phyloP scores from a whole-genome alignment of 768 basidiomycete genomes.

The Rhizopogon rudus region DNA sequence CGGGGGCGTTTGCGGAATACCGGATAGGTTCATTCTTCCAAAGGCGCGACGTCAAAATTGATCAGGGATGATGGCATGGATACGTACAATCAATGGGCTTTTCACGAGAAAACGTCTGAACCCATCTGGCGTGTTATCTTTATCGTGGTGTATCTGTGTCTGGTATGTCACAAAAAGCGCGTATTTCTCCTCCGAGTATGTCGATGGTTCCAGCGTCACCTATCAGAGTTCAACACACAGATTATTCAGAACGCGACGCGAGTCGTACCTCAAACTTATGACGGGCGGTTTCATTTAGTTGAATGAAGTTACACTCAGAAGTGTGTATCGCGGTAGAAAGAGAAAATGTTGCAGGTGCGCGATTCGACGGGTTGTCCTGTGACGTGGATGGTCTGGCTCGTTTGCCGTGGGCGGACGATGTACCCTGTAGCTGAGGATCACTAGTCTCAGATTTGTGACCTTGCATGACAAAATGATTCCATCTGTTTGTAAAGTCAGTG shows the following conservation, averaged over 20 bases:
- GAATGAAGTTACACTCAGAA: slow-evolving; percentile 39
- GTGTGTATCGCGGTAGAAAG: slow-evolving; percentile 49
- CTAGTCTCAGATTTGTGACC: slow-evolving; percentile 31
- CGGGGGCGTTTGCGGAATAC: slow-evolving; percentile 44
- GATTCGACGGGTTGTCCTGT: slow-evolving; percentile 1
- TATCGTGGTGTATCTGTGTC: slow-evolving; percentile 69
- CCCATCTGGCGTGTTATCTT: slow-evolving; percentile 38
- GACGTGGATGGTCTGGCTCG: background rate
- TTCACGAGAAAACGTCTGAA: slow-evolving; percentile 79
- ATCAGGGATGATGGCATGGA: background rate
- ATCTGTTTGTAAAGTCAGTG: slow-evolving; percentile 36
- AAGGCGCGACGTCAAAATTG: slow-evolving; percentile 1
- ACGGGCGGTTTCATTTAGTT: slow-evolving; percentile 21
- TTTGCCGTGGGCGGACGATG: background rate
- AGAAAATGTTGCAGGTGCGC: slow-evolving; percentile 26
- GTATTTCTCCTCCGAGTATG: slow-evolving; percentile 78
- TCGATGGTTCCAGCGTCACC: slow-evolving; percentile 74
- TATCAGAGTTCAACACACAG: slow-evolving; percentile 22
- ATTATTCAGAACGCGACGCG: background rate
- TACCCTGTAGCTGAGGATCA: background rate
- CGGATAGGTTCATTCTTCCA: slow-evolving; percentile 55
- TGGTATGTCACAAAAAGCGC: slow-evolving; percentile 77
- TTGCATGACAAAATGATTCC: slow-evolving; percentile 62
- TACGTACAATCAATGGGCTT: slow-evolving; percentile 64
- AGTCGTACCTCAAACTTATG: slow-evolving; percentile 59